Percentiles rank a stretch among this genome's conserved stretches.
phyloP scores from a whole-genome alignment of 495 filamentous ascomycete genomes.

The Rostrohypoxylon terebratum region DNA sequence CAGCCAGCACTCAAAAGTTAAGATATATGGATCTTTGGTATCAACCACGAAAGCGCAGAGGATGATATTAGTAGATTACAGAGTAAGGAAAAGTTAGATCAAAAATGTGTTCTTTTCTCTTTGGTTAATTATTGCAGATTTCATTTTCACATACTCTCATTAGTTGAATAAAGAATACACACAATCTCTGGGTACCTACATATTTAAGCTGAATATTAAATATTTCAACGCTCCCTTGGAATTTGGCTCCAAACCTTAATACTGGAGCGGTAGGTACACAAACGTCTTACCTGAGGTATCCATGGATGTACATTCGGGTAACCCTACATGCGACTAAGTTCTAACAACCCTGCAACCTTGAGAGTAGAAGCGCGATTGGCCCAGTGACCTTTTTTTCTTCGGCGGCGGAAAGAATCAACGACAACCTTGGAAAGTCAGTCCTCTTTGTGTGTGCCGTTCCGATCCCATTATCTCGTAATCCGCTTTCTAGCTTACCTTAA shows the following conservation, averaged over 20 bases:
- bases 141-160: no score
- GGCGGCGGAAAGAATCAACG: constrained; percentile 21
- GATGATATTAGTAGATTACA: no score
- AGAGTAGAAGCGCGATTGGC: constrained; percentile 23
- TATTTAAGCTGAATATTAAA: background rate
- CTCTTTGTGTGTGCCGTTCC: constrained; percentile 34
- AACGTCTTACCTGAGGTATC: background rate
- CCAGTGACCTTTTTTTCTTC: constrained; percentile 26
- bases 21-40: background rate
- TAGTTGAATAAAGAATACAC: background rate
- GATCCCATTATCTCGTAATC: constrained; percentile 12
- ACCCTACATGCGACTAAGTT: constrained; percentile 20
- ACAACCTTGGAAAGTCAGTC: constrained; percentile 13
- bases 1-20: background rate
- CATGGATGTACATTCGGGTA: background rate
- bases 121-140: background rate
- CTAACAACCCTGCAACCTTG: no score
- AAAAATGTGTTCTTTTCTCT: background rate
- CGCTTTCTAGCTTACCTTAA: constrained; percentile 5
- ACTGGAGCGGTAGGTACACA: background rate
- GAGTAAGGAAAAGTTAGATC: background rate
- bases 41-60: background rate
- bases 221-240: background rate
- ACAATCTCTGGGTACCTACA: no score
- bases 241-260: background rate